Base-by-base conservation (phyloP, 352 stramenopile genomes). In the Globisporangium heterothallicum region DNA sequence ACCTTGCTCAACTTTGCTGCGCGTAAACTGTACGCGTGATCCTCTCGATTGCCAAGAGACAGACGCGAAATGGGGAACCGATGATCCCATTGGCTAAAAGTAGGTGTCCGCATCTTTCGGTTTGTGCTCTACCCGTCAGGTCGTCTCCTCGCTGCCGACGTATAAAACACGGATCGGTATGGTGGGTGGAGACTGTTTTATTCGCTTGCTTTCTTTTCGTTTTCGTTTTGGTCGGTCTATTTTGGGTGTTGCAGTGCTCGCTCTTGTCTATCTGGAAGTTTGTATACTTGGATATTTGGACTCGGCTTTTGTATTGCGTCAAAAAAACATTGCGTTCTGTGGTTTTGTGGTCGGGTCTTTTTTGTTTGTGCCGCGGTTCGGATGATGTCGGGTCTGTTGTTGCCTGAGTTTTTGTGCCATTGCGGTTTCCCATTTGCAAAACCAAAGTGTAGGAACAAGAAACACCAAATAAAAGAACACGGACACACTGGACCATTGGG, bases 361-460 rank as follows among this genome's bases (percentile, higher is more conserved):
- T 3, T n/a, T n/a, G n/a, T n/a, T n/a, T n/a, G n/a, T n/a, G n/a
- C n/a, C n/a, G n/a, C n/a, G n/a, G n/a, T 13, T 16, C 10, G 32
- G 32, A 16, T 38, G 32, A 38, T 38, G 32, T 16, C 12, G n/a
- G 32, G 12, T 10, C 14, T 38, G 12, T 18, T 38, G 34, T 53
- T 42, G 47, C 30, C 51, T 58, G 51, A 45, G 42, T 38, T 58
- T 41, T 58, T 50, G 42, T 5, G 24, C 50, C 50, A 50, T 50
- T 56, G 48, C 48, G 48, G 40, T 47, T 53, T 53, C 45, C 43
- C 53, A 59, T 59, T 61, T 38, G 34, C 36, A 30, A 53, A 56
- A 26, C 42, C 46, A 53, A 25, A 38, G 36, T n/a, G n/a, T n/a
- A n/a, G n/a, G n/a, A n/a, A n/a, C n/a, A n/a, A n/a, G n/a, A n/a